Conservation (phyloP, 805 yeast species). For the Metschnikowia lunata region DNA sequence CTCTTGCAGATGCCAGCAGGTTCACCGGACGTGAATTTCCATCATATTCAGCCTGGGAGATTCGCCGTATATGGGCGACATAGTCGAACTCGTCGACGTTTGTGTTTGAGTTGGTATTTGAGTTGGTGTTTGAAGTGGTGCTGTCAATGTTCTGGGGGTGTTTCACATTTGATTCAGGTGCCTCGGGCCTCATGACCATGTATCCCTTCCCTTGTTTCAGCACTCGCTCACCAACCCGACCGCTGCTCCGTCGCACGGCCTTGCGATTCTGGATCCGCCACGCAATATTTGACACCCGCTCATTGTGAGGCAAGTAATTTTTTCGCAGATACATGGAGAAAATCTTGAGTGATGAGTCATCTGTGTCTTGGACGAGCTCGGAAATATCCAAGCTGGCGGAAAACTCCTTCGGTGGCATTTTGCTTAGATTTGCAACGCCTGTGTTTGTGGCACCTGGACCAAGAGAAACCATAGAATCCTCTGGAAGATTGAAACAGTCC, state of each 20-base stretch:
- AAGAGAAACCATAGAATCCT: too few species aligned
- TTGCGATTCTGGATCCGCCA: constrained; percentile 43
- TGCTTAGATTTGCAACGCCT: not conserved
- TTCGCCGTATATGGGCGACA: constrained; percentile 41
- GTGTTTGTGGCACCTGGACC: too few species aligned
- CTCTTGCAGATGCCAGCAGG: not conserved
- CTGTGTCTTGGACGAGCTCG: constrained; percentile 30
- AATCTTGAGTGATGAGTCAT: constrained; percentile 34
- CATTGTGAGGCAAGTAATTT: constrained; percentile 38
- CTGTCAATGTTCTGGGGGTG: constrained; percentile 1
- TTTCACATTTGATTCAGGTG: not conserved
- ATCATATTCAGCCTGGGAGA: constrained; percentile 35
- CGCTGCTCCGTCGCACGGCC: constrained; percentile 13
- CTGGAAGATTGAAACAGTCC: too few species aligned
- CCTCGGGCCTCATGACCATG: not conserved
- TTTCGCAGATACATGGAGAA: constrained; percentile 41
- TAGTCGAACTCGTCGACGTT: constrained; percentile 41
- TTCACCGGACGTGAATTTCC: not conserved
- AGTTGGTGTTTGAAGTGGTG: not conserved
- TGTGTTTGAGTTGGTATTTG: constrained; percentile 16
- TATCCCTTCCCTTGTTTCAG: not conserved
- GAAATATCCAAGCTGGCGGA: constrained; percentile 4
- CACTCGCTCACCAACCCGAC: not conserved
- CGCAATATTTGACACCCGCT: constrained; percentile 40
- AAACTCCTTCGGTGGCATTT: constrained; percentile 5